Percentiles rank a stretch among this genome's conserved stretches.
Evolutionary conservation across 257 asterid species (phyloP).

Genomic region (Gardenia jasminoides): DNA sequence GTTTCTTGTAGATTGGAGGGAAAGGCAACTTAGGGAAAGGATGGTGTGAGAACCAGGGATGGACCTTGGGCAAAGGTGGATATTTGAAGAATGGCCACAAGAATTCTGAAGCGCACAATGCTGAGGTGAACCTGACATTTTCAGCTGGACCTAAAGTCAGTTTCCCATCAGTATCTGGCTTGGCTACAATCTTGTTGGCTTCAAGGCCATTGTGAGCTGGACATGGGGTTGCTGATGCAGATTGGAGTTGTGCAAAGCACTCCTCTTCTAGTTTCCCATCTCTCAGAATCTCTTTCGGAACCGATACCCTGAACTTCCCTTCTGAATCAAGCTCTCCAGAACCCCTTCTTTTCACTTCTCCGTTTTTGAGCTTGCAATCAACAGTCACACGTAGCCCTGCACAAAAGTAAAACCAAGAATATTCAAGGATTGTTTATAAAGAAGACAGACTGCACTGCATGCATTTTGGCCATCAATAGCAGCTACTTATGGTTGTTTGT

Average conservation of each 20-base stretch:
- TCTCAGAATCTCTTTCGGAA: constrained; percentile 43
- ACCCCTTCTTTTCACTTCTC: constrained; percentile 53
- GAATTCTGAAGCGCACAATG: constrained; percentile 72
- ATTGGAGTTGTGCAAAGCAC: constrained; percentile 83
- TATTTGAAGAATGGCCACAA: constrained; percentile 59
- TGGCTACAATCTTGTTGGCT: constrained; percentile 51
- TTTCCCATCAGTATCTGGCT: constrained; percentile 35
- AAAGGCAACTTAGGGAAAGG: constrained; percentile 6
- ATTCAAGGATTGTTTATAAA: background rate
- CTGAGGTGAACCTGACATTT: constrained; percentile 58
- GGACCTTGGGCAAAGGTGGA: constrained; percentile 56
- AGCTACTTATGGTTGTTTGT: background rate
- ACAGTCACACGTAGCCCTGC: constrained; percentile 74
- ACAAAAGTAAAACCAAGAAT: background rate
- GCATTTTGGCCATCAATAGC: background rate
- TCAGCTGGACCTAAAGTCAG: constrained; percentile 44
- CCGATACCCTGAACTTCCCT: constrained; percentile 63
- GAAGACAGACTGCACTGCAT: background rate
- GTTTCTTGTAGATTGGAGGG: constrained; percentile 16
- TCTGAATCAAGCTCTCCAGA: constrained; percentile 49
- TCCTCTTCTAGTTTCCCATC: constrained; percentile 57
- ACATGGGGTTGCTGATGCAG: constrained; percentile 66
- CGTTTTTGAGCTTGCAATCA: constrained; percentile 68
- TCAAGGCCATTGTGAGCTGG: constrained; percentile 61
- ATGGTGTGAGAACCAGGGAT: constrained; percentile 30